Evolutionary conservation across 2,329 filamentous ascomycete genomes (phyloP).

Genomic region (Aspergillus spinulosporus): DNA sequence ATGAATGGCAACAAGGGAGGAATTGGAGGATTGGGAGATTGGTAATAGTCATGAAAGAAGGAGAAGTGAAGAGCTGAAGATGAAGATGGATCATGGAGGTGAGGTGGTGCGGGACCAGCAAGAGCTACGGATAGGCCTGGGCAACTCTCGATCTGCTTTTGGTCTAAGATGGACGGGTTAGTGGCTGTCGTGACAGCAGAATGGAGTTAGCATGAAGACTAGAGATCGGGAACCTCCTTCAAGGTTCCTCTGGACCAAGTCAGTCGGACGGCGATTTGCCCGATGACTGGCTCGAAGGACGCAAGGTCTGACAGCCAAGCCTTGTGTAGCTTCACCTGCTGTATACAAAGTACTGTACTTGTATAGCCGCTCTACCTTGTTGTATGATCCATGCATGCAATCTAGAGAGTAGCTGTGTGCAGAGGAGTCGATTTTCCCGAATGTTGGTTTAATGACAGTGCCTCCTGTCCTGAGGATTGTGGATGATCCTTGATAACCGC

Average conservation of each 20-base stretch:
- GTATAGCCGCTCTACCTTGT: no score
- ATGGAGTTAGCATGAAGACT: not conserved
- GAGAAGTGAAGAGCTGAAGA: not conserved
- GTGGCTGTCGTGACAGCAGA: not conserved
- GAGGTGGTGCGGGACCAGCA: constrained; percentile 13
- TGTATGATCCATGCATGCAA: no score
- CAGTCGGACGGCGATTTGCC: constrained; percentile 14
- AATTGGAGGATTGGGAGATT: not conserved
- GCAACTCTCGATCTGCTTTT: constrained; percentile 15
- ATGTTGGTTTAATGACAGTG: no score
- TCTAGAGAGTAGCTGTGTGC: no score
- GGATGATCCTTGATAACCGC: no score
- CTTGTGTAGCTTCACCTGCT: constrained; percentile 16
- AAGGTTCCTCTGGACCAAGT: constrained; percentile 1
- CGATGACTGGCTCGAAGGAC: constrained; percentile 20
- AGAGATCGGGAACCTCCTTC: not conserved
- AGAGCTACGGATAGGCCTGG: constrained; percentile 14
- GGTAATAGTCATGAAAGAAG: not conserved
- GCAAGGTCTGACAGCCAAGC: constrained; percentile 24
- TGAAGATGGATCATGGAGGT: not conserved
- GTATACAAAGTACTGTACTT: not conserved
- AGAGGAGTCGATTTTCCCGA: no score
- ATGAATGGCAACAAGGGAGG: constrained; percentile 16
- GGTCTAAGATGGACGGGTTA: constrained; percentile 9
- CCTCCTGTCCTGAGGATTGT: no score